phyloP scores from a whole-genome alignment of 108 stramenopile species.

The Stephanodiscus triporus region DNA sequence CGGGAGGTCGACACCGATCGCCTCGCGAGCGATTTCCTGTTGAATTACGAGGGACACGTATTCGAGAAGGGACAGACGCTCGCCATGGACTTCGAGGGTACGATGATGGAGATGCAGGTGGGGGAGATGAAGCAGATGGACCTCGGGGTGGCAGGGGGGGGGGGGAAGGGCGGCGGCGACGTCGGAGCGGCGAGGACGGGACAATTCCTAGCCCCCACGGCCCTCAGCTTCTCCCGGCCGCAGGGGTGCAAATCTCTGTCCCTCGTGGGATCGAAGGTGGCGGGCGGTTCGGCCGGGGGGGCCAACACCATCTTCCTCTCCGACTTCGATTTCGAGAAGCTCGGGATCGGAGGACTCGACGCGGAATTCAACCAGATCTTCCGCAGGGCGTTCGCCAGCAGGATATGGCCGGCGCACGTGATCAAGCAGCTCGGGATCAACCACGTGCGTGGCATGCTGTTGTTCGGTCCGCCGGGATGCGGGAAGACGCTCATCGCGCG shows the following conservation, averaged over 20 bases:
- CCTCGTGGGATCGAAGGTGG: slow-evolving; percentile 66
- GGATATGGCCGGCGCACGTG: slow-evolving; percentile 95
- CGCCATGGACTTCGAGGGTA: slow-evolving; percentile 91
- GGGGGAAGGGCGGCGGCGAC: slow-evolving; percentile 4
- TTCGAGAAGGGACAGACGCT: slow-evolving; percentile 75
- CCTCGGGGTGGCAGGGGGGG: slow-evolving; percentile 22
- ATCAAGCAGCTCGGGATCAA: slow-evolving; percentile 97
- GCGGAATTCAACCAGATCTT: slow-evolving; percentile 98
- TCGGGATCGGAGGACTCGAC: slow-evolving; percentile 98
- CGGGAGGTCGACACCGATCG: slow-evolving; percentile 81
- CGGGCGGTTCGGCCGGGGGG: slow-evolving; percentile 66
- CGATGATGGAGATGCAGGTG: slow-evolving; percentile 76
- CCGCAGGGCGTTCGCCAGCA: slow-evolving; percentile 96
- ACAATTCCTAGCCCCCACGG: slow-evolving; percentile 69
- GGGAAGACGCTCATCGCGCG: slow-evolving; percentile 99
- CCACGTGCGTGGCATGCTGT: slow-evolving; percentile 97
- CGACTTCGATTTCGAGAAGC: slow-evolving; percentile 97
- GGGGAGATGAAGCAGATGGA: slow-evolving; percentile 51
- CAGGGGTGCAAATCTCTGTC: slow-evolving; percentile 52
- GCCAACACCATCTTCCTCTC: slow-evolving; percentile 82
- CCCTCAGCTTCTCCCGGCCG: slow-evolving; percentile 62
- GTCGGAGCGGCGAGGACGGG: slow-evolving; percentile 45
- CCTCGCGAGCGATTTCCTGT: slow-evolving; percentile 68
- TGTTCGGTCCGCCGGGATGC: slow-evolving; percentile 91
- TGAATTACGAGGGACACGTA: slow-evolving; percentile 76